Evolutionary conservation across 148 eudicot species (phyloP), one percentile per base, ranked within the genome.

Genomic region (Dysphania ambrosioides): DNA sequence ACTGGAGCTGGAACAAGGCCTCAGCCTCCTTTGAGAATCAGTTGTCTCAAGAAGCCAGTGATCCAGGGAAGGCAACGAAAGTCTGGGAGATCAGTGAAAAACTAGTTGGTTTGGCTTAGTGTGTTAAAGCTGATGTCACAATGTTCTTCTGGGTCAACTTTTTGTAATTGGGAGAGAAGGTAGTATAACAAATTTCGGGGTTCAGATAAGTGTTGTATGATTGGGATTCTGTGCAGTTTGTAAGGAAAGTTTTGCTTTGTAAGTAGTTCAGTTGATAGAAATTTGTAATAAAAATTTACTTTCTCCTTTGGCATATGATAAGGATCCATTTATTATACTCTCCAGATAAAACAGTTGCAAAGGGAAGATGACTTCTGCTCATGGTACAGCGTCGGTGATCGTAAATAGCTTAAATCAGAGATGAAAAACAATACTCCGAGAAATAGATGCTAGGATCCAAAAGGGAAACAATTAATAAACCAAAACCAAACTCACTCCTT

Each of bases 1-100:
- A 89, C 81, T 89, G 93, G 91, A 89, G 93, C 83, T 89, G 90
- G 91, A 89, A 89, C 85, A 87, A 87, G 77, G 75, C 82, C 18
- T 85, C 89, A 0, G 86, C 93, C 4, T 87, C 91, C 30, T 89
- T 89, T 47, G 91, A 87, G 80, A 89, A 87, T 76, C 87, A 86
- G 74, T 35, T 89, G 72, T 85, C 91, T 1, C 80, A 87, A 67
- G 91, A 89, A 75, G 93, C 93, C 6, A 87, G 89, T 78, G 88
- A 89, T 30, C 79, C 83, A 24, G 81, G 70, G 58, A 89, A 87
- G 75, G 93, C 89, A 19, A 80, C 75, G 64, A 89, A 83, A 71
- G 83, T 89, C 13, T 88, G 91, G 93, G 93, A 89, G 71, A 75
- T 85, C 26, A 89, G 93, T 68, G 93, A 89, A 83, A 89, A 85